Conservation (phyloP, 2,329 filamentous ascomycete species). For the Microdochium paspali region DNA sequence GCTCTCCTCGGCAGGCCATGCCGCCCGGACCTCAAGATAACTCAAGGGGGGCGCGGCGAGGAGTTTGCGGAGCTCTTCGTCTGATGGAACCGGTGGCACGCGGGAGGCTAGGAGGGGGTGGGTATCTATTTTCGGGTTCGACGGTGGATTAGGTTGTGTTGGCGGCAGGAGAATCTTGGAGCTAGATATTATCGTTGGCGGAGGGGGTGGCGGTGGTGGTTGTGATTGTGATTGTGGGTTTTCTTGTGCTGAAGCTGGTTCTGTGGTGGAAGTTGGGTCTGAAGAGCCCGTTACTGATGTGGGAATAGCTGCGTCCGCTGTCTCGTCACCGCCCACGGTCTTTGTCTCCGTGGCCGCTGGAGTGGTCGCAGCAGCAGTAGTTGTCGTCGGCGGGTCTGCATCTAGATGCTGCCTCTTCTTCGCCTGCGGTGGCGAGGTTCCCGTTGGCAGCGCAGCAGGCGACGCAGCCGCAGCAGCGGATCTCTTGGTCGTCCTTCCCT, state of each 20-base stretch:
- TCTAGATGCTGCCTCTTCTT: neutral
- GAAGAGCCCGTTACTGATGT: too few relatives aligned
- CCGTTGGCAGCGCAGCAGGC: slow-evolving; percentile 13
- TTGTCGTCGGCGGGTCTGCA: too few relatives aligned
- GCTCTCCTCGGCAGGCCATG: slow-evolving; percentile 27
- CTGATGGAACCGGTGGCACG: slow-evolving; percentile 47
- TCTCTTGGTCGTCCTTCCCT: neutral
- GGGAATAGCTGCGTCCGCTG: too few relatives aligned
- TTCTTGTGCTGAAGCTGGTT: too few relatives aligned
- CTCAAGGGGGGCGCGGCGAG: slow-evolving; percentile 55
- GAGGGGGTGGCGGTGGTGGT: neutral
- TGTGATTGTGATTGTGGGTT: too few relatives aligned
- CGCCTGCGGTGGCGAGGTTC: slow-evolving; percentile 11
- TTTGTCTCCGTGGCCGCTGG: too few relatives aligned
- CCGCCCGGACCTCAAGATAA: slow-evolving; percentile 54
- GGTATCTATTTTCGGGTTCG: slow-evolving; percentile 35
- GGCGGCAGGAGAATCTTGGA: slow-evolving; percentile 24
- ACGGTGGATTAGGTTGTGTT: slow-evolving; percentile 18
- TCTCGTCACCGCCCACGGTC: too few relatives aligned
- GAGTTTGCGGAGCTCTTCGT: slow-evolving; percentile 54
- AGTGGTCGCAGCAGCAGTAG: too few relatives aligned
- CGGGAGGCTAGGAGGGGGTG: slow-evolving; percentile 50
- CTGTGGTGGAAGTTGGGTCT: too few relatives aligned
- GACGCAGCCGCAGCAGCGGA: neutral
- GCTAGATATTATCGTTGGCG: neutral